Evolutionary conservation across 1,139 yeast species (phyloP).

Genomic region (Diutina siamensis): DNA sequence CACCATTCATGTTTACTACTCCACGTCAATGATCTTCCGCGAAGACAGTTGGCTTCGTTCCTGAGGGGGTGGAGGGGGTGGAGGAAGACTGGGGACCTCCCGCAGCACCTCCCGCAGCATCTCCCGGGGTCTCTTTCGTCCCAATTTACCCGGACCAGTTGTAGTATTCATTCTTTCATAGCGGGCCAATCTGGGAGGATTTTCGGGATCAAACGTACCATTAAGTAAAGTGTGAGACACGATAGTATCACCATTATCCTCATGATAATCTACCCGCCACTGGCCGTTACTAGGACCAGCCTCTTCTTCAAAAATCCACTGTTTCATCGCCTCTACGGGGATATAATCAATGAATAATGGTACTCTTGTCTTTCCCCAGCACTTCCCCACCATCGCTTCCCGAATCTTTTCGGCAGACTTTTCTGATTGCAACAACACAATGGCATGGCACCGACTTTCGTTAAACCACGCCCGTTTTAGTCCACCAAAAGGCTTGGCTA

Average conservation of each 20-base stretch:
- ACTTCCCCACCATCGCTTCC: slow-evolving; percentile 19
- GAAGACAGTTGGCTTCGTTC: background rate
- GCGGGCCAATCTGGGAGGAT: background rate
- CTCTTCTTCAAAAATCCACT: slow-evolving; percentile 38
- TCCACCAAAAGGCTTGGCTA: slow-evolving; percentile 15
- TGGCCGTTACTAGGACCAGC: slow-evolving; percentile 32
- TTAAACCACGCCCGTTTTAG: slow-evolving; percentile 38
- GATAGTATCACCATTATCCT: slow-evolving; percentile 20
- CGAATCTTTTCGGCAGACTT: slow-evolving; percentile 28
- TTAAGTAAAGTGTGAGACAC: slow-evolving; percentile 32
- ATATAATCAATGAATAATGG: slow-evolving; percentile 30
- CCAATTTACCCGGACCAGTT: background rate
- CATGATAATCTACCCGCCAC: slow-evolving; percentile 29
- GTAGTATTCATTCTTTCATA: background rate
- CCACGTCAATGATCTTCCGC: too few species aligned
- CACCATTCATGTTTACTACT: too few species aligned
- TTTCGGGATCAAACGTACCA: slow-evolving; percentile 14
- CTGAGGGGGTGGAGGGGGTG: too few species aligned
- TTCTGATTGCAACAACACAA: slow-evolving; percentile 26
- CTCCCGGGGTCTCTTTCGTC: too few species aligned
- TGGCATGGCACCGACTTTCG: slow-evolving; percentile 28
- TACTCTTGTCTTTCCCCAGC: slow-evolving; percentile 7
- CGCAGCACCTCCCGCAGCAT: too few species aligned
- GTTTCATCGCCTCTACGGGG: slow-evolving; percentile 33
- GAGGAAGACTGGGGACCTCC: too few species aligned